Evolutionary conservation across 306 rosid genomes (phyloP), one percentile per base, ranked within the genome.

Genomic region (Trifolium subterraneum): DNA sequence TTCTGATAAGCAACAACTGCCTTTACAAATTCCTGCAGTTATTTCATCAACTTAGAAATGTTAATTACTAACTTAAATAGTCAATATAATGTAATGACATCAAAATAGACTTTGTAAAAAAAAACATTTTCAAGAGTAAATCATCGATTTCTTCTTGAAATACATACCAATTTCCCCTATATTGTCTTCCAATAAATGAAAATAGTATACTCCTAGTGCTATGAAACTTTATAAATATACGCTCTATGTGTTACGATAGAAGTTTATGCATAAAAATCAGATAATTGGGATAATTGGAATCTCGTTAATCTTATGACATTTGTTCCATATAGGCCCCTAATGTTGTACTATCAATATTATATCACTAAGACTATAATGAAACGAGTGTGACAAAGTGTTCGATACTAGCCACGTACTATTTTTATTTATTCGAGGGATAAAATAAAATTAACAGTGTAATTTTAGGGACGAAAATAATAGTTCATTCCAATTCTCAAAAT

Each of bases 1-100:
- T 89, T 91, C 84, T 91, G 92, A 76, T 89, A 88, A 25, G 94
- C 87, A 65, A 89, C 76, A 51, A 89, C 96, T 3, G 98, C 92
- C 84, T 91, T 93, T 4, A 84, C 97, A 86, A 93, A 93, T 86
- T 93, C 97, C 96, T 93, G 84, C 71, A 56, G 8, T 48, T 7
- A 64, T 76, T 70, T 36, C 58, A 72, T 54, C n/a, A 44, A 44
- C 33, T 12, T 69, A 14, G 25, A 35, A 25, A 44, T 20, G 4
- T 18, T 16, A 80, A 36, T n/a, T n/a, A n/a, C 41, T 4, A 33
- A 48, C 60, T 19, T 48, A 55, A 44, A 27, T 12, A 27, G 39
- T 23, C n/a, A 67, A 8, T 48, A 56, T 41, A 47, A 67, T 48
- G 18, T 5, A 45, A 2, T 6, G 35, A 33, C 45, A 66, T 27